Evolutionary conservation across 2,329 filamentous ascomycete species (phyloP), one percentile per base, ranked within the genome.

Genomic region (Trichoderma hamatum): DNA sequence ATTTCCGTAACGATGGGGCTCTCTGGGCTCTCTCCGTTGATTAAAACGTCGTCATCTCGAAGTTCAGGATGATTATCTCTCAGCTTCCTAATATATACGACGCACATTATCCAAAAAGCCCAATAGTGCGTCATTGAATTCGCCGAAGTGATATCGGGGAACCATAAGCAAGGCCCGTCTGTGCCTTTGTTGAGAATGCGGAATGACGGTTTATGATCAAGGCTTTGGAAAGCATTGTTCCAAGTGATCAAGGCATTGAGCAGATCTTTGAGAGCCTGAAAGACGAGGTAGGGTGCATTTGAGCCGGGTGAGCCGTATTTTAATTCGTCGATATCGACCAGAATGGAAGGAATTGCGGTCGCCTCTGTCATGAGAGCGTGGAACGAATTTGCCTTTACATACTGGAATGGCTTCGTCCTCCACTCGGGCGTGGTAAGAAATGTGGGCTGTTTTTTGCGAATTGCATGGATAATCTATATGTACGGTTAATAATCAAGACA

Each of bases 101-200:
- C 70, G 68, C 80, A 82, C 2, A 81, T 74, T 6, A 80, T 76
- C 52, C 74, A 75, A 34, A 82, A 79, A 0, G 78, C 74, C 80
- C 80, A 82, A 7, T 76, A 75, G 52, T 82, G 79, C 0, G 77
- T 80, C 21, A 78, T 72, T 4, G 74, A 75, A 46, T 82, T 82
- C 3, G 80, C 81, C 3, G 73, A 73, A 2, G 78, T 78, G 24
- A 82, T 76, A 24, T 75, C 75, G 0, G 76, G 72, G 58, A 79
- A 82, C 72, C 72, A 78, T 19, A 80, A 55, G 24, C 55, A 19
- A 5, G 66, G 13, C 51, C 60, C 46, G 39, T 51, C 46, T 2
- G n/a, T 10, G 19, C 16, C 34, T 46, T 68, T 61, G 16, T 43
- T 34, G 3, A 65, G 34, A 10, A 68, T 39, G 10, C 64, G 64